Percentiles rank a stretch among this genome's conserved stretches.
phyloP scores from a whole-genome alignment of 1,284 basidiomycete species.

The Cerioporus squamosus region DNA sequence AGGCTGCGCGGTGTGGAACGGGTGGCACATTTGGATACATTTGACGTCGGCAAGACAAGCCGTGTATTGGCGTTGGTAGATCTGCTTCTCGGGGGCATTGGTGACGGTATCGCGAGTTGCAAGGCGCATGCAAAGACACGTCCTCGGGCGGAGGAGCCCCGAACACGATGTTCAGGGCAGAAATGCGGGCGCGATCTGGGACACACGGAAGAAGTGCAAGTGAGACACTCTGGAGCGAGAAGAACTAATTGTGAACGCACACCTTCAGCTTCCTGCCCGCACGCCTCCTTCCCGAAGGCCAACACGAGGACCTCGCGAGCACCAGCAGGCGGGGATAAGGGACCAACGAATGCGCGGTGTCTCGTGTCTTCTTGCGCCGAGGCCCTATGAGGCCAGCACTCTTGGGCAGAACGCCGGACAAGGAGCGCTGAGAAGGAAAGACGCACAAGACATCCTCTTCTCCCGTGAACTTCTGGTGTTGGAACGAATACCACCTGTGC shows the following conservation, averaged over 20 bases:
- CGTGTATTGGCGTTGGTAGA: neutral
- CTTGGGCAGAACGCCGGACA: neutral
- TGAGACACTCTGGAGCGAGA: neutral
- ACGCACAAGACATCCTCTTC: neutral
- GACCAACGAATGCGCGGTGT: too few relatives aligned
- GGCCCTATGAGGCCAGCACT: neutral
- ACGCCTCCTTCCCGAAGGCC: too few relatives aligned
- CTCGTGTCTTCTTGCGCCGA: neutral
- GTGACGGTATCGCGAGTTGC: neutral
- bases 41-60: neutral
- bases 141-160: neutral
- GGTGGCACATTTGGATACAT: neutral
- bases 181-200: neutral
- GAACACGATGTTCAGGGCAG: neutral
- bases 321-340: too few relatives aligned
- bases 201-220: neutral
- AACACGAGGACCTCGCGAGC: too few relatives aligned
- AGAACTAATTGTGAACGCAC: too few relatives aligned
- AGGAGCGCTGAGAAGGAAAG: neutral
- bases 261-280: too few relatives aligned
- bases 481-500: neutral
- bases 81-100: neutral
- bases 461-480: conserved; percentile 3
- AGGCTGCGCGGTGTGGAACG: neutral
- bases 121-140: neutral